Conservation (phyloP, 2,329 filamentous ascomycete species). For the Aspergillus intermedius region DNA sequence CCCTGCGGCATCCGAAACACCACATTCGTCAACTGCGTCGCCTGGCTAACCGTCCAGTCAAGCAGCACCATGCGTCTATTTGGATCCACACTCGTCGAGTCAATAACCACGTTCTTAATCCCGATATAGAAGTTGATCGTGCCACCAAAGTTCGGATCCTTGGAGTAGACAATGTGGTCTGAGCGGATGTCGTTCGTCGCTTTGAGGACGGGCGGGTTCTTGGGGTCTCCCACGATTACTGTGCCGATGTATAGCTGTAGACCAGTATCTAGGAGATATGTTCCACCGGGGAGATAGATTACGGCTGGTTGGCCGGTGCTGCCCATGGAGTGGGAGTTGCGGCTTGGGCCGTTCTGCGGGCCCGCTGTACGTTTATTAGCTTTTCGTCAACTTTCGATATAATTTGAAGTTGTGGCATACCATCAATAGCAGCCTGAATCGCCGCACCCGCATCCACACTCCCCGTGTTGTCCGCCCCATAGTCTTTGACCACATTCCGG, state of each 20-base stretch:
- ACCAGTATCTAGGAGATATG: conserved; percentile 18
- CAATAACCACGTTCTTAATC: conserved; percentile 34
- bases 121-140: conserved; percentile 32
- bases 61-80: conserved; percentile 25
- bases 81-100: conserved; percentile 26
- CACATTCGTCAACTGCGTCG: conserved; percentile 33
- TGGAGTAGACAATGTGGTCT: conserved; percentile 51
- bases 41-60: conserved; percentile 36
- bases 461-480: conserved; percentile 29
- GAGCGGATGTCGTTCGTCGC: conserved; percentile 47
- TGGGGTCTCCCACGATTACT: conserved; percentile 33
- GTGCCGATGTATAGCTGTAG: conserved; percentile 28
- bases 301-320: conserved; percentile 25
- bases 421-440: conserved; percentile 25
- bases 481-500: conserved; percentile 30
- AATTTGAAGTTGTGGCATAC: conserved; percentile 5
- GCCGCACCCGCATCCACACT: conserved; percentile 20
- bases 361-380: conserved; percentile 12
- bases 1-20: conserved; percentile 31
- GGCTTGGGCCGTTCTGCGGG: conserved; percentile 17
- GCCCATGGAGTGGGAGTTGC: conserved; percentile 21
- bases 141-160: conserved; percentile 26
- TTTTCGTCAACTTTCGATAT: too few relatives aligned
- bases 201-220: conserved; percentile 45
- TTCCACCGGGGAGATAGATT: conserved; percentile 25